phyloP scores from a whole-genome alignment of 495 filamentous ascomycete genomes.

The Polyplosphaeria fusca region DNA sequence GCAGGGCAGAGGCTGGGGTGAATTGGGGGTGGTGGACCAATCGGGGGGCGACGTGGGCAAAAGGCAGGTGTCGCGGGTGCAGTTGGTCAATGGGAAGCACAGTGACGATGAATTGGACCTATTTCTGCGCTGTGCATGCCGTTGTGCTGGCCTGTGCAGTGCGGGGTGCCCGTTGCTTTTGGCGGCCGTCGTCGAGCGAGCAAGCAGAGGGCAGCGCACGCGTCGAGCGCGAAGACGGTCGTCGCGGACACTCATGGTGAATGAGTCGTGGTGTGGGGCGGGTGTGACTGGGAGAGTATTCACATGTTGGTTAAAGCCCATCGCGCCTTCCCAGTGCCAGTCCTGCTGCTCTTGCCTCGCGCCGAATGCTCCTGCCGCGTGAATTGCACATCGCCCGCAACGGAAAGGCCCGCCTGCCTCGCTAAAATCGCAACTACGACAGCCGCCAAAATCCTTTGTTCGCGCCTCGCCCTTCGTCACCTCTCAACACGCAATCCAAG shows the following conservation, averaged over 20 bases:
- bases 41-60: background rate
- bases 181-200: background rate
- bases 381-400: background rate
- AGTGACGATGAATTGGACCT: background rate
- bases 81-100: constrained; percentile 6
- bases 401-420: constrained; percentile 20
- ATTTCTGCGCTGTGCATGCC: background rate
- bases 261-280: too few relatives aligned
- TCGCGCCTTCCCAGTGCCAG: too few relatives aligned
- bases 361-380: background rate
- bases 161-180: background rate
- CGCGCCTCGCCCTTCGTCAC: too few relatives aligned
- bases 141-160: background rate
- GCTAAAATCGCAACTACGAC: constrained; percentile 14
- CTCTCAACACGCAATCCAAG: constrained; percentile 2
- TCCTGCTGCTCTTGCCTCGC: too few relatives aligned
- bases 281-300: too few relatives aligned
- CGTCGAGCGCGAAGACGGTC: background rate
- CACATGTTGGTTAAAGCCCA: too few relatives aligned
- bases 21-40: constrained; percentile 1
- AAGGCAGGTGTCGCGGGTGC: background rate
- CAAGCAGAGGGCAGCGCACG: too few relatives aligned
- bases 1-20: background rate
- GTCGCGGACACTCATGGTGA: too few relatives aligned
- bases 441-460: constrained; percentile 12